Percentiles rank a stretch among this genome's conserved stretches.
Conservation (phyloP, 2,329 filamentous ascomycete species). For the Achaetomium macrosporum region DNA sequence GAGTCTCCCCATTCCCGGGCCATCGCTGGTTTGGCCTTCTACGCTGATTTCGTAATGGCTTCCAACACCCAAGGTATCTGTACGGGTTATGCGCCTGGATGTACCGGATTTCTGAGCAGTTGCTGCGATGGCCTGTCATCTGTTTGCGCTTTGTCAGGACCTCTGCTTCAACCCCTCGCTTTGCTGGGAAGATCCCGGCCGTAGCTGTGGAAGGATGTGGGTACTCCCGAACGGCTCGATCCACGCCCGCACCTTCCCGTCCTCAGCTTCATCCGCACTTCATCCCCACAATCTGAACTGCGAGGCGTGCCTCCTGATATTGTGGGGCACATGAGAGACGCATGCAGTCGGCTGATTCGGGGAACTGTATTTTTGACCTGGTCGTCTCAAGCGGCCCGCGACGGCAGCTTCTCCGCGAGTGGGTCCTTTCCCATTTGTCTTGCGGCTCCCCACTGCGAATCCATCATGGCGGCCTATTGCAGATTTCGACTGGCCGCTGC, state of each 20-base stretch:
- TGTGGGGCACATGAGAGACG: slow-evolving; percentile 1
- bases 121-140: too few relatives aligned
- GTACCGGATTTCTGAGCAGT: too few relatives aligned
- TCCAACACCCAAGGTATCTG: too few relatives aligned
- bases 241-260: neutral
- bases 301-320: too few relatives aligned
- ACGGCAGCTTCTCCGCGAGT: slow-evolving; percentile 3
- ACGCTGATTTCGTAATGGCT: too few relatives aligned
- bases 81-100: too few relatives aligned
- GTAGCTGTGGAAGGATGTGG: too few relatives aligned
- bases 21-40: too few relatives aligned
- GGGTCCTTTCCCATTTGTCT: neutral
- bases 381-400: slow-evolving; percentile 4
- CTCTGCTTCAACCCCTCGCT: too few relatives aligned
- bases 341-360: slow-evolving; percentile 15
- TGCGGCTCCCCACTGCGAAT: neutral
- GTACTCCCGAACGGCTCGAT: neutral
- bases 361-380: slow-evolving; percentile 14
- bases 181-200: too few relatives aligned
- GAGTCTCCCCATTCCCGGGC: too few relatives aligned
- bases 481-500: neutral
- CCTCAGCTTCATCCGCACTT: neutral
- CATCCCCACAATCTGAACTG: neutral
- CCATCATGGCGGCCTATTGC: slow-evolving; percentile 6
- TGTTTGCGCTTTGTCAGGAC: too few relatives aligned